These are phyloP conservation scores for Coccomyxa sp. DNA, from an alignment of 139 green algal genomes.

Conservation along the genomic window DNA sequence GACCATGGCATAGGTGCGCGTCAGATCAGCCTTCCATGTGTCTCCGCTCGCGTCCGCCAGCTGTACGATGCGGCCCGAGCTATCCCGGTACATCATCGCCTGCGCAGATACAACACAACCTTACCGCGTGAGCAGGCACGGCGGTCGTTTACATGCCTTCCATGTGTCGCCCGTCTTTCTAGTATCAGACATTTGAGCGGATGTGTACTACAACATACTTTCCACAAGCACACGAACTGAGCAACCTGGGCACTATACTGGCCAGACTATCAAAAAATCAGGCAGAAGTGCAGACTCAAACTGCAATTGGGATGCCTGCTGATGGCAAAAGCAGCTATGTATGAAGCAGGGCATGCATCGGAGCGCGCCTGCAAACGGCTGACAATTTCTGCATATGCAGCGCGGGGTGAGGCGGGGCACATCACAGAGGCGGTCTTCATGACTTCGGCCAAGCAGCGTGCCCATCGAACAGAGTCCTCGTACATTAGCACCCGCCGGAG, in stretches of 20 bases:
- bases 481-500: conserved; percentile 15
- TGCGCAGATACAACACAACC: neutral
- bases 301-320: no score
- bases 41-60: neutral
- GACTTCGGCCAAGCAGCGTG: conserved; percentile 56
- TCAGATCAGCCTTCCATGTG: conserved; percentile 31
- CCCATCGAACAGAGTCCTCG: conserved; percentile 54
- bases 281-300: no score
- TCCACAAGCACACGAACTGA: no score
- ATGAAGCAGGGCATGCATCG: neutral
- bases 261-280: no score
- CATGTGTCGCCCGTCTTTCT: neutral
- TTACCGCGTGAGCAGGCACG: no score
- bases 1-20: conserved; percentile 46
- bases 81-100: conserved; percentile 27
- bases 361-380: conserved; percentile 29
- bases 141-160: neutral
- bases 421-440: conserved; percentile 42
- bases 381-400: conserved; percentile 35
- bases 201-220: no score
- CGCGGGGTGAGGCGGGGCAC: conserved; percentile 41
- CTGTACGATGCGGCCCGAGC: conserved; percentile 11
- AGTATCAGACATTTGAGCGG: neutral
- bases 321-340: no score
- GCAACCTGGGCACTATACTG: no score